Percentiles rank a stretch among this genome's conserved stretches.
These are phyloP conservation scores for Suaeda aralocaspica DNA, from an alignment of 148 eudicot species.

Conservation along the genomic window DNA sequence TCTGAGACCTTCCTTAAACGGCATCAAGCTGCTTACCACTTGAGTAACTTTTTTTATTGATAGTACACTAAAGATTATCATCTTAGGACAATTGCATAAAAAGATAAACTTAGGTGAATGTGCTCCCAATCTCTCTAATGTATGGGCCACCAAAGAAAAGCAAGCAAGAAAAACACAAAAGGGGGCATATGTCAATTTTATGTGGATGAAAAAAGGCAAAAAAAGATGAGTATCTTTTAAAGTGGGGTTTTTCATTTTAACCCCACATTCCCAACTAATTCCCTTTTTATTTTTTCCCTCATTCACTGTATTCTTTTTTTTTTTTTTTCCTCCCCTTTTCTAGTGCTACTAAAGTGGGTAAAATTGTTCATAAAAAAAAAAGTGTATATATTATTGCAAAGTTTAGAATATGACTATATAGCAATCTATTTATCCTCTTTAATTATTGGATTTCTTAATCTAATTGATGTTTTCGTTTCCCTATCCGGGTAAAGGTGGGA, in stretches of 20 bases:
- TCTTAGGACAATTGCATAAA: too few species aligned
- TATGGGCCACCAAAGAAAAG: constrained; percentile 5
- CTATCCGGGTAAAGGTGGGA: background rate
- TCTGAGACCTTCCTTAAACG: too few species aligned
- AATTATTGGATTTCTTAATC: background rate
- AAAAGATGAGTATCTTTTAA: constrained; percentile 19
- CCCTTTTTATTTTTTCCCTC: constrained; percentile 6
- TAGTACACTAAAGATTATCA: too few species aligned
- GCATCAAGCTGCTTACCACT: too few species aligned
- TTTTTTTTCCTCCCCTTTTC: constrained; percentile 9
- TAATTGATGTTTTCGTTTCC: background rate
- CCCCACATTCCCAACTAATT: constrained; percentile 28
- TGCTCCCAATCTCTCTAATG: background rate
- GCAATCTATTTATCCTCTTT: background rate
- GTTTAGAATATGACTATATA: constrained; percentile 19
- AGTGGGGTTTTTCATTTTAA: constrained; percentile 27
- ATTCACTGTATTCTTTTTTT: constrained; percentile 7
- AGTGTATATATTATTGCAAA: too few species aligned
- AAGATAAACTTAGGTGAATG: too few species aligned
- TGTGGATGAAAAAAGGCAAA: constrained; percentile 13
- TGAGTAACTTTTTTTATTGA: too few species aligned
- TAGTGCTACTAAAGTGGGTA: background rate
- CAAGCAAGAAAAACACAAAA: constrained; percentile 10
- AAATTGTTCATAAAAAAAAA: too few species aligned
- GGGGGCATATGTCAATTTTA: constrained; percentile 3